Evolutionary conservation across 2,329 filamentous ascomycete species (phyloP).

Genomic region (Stachybotrys elegans): DNA sequence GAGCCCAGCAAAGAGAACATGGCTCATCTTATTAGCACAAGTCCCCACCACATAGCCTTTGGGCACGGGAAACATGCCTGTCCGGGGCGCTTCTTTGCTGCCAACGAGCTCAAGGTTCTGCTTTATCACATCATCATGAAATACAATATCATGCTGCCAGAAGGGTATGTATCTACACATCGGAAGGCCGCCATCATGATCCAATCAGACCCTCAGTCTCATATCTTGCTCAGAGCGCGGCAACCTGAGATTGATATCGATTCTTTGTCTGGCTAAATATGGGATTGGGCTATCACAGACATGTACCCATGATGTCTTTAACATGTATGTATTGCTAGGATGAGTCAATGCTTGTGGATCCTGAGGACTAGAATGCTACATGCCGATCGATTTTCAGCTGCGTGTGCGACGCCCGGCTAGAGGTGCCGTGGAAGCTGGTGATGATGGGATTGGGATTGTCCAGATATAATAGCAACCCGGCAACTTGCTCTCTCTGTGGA

Average conservation of each 20-base stretch:
- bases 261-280: too few relatives aligned
- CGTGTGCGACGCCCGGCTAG: not conserved
- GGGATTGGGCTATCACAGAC: too few relatives aligned
- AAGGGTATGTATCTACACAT: not conserved
- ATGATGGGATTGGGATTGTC: not conserved
- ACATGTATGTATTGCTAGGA: too few relatives aligned
- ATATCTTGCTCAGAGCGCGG: not conserved
- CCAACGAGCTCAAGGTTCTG: constrained; percentile 32
- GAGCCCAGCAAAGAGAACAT: constrained; percentile 15
- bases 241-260: not conserved
- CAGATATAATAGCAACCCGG: not conserved
- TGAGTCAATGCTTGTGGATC: not conserved
- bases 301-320: too few relatives aligned
- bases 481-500: not conserved
- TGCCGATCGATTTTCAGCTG: not conserved
- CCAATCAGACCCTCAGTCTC: not conserved
- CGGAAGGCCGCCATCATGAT: not conserved
- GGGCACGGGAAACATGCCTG: constrained; percentile 36
- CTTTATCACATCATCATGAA: constrained; percentile 22
- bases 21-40: constrained; percentile 28
- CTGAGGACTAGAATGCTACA: not conserved
- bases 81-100: constrained; percentile 37
- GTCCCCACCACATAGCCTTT: constrained; percentile 26
- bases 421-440: not conserved
- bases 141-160: constrained; percentile 15